Evolutionary conservation across 345 rosid species (phyloP).

Genomic region (Conringia planisiliqua): DNA sequence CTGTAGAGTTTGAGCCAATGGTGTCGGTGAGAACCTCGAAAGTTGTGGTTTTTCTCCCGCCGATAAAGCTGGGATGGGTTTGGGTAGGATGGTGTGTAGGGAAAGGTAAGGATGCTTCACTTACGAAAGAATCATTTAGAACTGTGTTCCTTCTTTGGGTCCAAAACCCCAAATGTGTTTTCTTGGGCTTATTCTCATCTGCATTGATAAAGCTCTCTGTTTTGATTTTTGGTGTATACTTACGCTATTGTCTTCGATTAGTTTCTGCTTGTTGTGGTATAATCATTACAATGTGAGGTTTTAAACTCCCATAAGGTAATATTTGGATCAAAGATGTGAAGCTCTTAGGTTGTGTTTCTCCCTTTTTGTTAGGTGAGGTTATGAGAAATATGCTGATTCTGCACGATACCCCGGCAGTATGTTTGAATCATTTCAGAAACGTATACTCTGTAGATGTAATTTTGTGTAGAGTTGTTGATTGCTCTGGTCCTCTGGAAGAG

Average conservation of each 20-base stretch:
- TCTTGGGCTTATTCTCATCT: background rate
- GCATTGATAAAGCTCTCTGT: constrained; percentile 1
- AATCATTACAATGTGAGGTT: background rate
- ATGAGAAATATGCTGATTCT: background rate
- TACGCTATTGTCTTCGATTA: background rate
- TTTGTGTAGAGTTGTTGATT: background rate
- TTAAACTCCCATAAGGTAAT: background rate
- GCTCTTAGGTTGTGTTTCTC: background rate
- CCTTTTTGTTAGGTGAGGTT: background rate
- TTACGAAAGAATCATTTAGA: background rate
- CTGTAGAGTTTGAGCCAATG: constrained; percentile 32
- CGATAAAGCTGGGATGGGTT: constrained; percentile 34
- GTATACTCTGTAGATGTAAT: background rate
- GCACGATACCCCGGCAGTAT: background rate
- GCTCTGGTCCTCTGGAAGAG: background rate
- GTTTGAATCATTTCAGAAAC: background rate
- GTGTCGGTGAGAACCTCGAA: constrained; percentile 29
- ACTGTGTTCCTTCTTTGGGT: background rate
- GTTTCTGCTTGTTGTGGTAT: background rate
- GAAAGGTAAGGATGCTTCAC: constrained; percentile 36
- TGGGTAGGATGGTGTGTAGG: constrained; percentile 42
- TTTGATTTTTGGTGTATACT: background rate
- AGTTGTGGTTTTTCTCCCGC: constrained; percentile 26
- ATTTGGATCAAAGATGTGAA: background rate
- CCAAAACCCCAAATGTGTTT: background rate